Evolutionary conservation across 1,284 basidiomycete genomes (phyloP).

Genomic region (Trametes polyzona): DNA sequence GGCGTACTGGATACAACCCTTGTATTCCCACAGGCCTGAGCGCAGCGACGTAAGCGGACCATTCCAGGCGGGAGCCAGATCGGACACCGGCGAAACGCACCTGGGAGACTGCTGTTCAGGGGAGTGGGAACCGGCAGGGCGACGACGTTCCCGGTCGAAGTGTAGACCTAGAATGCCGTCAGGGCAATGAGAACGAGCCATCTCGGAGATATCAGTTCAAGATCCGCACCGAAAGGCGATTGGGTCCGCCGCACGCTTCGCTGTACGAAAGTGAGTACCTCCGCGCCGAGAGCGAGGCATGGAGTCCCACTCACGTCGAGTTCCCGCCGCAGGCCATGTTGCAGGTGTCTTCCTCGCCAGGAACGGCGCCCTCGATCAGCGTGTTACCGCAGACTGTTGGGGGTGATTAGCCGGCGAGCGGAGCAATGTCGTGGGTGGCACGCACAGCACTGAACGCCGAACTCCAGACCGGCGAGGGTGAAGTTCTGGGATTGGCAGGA

Average conservation of each 20-base stretch:
- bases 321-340: constrained; percentile 71
- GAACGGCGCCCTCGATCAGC: constrained; percentile 59
- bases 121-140: constrained; percentile 61
- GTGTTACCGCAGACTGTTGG: constrained; percentile 62
- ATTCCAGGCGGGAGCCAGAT: not conserved
- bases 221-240: constrained; percentile 55
- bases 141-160: constrained; percentile 52
- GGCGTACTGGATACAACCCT: constrained; percentile 66
- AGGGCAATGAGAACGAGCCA: constrained; percentile 2
- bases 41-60: not conserved
- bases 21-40: constrained; percentile 58
- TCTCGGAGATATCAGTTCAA: constrained; percentile 9
- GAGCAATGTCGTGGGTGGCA: not conserved
- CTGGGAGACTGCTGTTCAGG: constrained; percentile 57
- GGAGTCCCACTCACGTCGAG: constrained; percentile 53
- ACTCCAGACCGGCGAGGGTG: constrained; percentile 51
- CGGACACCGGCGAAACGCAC: constrained; percentile 1
- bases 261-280: constrained; percentile 37
- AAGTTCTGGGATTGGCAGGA: constrained; percentile 40
- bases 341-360: constrained; percentile 55
- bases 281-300: not conserved
- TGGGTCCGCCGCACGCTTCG: constrained; percentile 71
- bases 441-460: constrained; percentile 50
- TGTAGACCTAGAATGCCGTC: constrained; percentile 48
- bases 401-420: not conserved